Base-by-base conservation (phyloP, 1,139 yeast genomes). In the Hanseniaspora uvarum region DNA sequence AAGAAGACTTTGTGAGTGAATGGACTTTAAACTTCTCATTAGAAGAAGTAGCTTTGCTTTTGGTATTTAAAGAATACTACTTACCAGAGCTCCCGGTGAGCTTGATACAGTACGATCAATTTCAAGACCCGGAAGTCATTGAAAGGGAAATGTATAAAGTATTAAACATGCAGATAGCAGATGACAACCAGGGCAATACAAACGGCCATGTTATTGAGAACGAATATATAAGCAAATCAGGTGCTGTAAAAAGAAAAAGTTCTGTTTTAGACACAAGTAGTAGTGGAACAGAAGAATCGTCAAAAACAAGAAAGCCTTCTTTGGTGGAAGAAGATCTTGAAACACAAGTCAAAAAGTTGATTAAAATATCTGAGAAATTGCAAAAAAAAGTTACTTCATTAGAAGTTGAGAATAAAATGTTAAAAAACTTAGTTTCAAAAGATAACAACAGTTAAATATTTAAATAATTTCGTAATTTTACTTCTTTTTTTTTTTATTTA, bases 261-360 rank as follows among this genome's bases (percentile, higher is more conserved):
- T 28, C 46, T 1, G n/a, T 18, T 1, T 3, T 46, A 11, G 8
- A 26, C 12, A 7, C 41, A 39, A 21, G 14, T 5, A n/a, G 30
- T 5, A 71, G 94, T 16, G 37, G 18, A 1, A 7, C 57, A 34
- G 23, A 19, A 11, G 16, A 19, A 38, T 14, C 49, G 31, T 44
- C 57, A 56, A 47, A 83, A 86, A 72, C 73, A 94, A 59, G 79
- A 83, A 62, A 85, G 83, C 72, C 85, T 83, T 75, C 87, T 86
- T 72, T 62, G 81, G 66, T 82, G 63, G 95, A 87, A 67, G 87
- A 82, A 66, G 89, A 86, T 65, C 79, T 86, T 82, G 95, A 86
- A 67, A 73, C 74, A 45, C 78, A 77, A 55, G 73, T 86, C 19
- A 73, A 74, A 60, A 81, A 78, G 55, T 72, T 87, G 58, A 78